Conservation (phyloP, 345 rosid genomes). For the Ceriops tagal region DNA sequence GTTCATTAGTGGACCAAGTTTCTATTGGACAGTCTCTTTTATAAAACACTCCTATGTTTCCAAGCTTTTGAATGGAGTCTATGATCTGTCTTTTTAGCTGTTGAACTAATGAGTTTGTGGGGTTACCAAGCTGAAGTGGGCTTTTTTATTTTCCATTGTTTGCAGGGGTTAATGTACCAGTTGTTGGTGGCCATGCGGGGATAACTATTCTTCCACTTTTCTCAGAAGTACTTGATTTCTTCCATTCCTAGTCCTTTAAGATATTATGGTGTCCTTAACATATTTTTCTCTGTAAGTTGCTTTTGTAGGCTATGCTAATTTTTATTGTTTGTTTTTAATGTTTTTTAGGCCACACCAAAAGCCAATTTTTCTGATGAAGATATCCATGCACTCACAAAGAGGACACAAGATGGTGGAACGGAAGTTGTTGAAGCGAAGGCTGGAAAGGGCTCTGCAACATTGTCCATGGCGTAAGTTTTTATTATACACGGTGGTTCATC, state of each 20-base stretch:
- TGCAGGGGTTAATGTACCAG: conserved; percentile 74
- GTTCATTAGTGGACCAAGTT: no score
- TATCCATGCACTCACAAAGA: conserved; percentile 65
- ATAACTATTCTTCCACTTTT: conserved; percentile 75
- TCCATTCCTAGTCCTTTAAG: background rate
- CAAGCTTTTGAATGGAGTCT: background rate
- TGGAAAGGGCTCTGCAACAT: conserved; percentile 88
- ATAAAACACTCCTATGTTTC: background rate
- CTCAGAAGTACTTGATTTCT: conserved; percentile 49
- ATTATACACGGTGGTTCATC: background rate
- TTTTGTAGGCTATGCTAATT: background rate
- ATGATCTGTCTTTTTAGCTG: background rate
- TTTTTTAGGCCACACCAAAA: conserved; percentile 65
- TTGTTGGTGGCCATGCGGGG: conserved; percentile 88
- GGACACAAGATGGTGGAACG: conserved; percentile 93
- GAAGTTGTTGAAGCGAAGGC: conserved; percentile 91
- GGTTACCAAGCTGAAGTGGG: background rate
- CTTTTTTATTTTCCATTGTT: background rate
- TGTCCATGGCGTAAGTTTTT: conserved; percentile 83
- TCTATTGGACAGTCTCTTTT: no score
- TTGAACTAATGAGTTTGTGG: background rate
- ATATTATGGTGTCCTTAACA: background rate
- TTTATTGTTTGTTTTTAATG: background rate
- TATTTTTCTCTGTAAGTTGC: background rate
- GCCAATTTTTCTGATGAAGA: conserved; percentile 61